These are phyloP conservation scores for Alisma plantagoaquatica DNA, from an alignment of 106 monocot genomes.

Conservation along the genomic window DNA sequence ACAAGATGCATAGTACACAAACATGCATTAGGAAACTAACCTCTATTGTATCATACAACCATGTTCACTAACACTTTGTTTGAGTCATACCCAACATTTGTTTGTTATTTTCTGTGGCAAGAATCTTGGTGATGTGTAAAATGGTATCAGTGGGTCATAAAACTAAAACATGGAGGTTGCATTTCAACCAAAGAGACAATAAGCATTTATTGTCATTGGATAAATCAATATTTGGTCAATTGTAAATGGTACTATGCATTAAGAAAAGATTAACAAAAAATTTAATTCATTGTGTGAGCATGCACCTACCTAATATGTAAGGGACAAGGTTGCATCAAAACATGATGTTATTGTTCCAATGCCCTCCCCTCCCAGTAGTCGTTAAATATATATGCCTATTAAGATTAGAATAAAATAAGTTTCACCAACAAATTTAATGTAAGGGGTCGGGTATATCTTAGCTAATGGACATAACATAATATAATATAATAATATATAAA, in stretches of 20 bases:
- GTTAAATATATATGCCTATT: constrained; percentile 69
- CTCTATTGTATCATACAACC: neutral
- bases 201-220: no score
- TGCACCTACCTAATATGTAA: constrained; percentile 67
- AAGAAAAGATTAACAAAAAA: no score
- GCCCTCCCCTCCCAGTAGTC: constrained; percentile 74
- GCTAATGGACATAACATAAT: neutral
- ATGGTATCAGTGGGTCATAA: neutral
- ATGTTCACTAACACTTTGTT: neutral
- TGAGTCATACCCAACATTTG: neutral
- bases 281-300: no score
- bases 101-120: neutral
- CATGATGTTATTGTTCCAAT: constrained; percentile 76
- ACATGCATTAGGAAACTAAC: neutral
- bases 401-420: no score
- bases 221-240: no score
- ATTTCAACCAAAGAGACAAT: no score
- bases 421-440: no score
- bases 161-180: neutral
- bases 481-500: neutral
- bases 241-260: no score
- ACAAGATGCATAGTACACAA: constrained; percentile 24
- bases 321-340: constrained; percentile 69
- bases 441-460: no score
- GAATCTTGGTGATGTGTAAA: neutral